Conservation (phyloP, 1,284 basidiomycete species). For the Marasmius oreades region DNA sequence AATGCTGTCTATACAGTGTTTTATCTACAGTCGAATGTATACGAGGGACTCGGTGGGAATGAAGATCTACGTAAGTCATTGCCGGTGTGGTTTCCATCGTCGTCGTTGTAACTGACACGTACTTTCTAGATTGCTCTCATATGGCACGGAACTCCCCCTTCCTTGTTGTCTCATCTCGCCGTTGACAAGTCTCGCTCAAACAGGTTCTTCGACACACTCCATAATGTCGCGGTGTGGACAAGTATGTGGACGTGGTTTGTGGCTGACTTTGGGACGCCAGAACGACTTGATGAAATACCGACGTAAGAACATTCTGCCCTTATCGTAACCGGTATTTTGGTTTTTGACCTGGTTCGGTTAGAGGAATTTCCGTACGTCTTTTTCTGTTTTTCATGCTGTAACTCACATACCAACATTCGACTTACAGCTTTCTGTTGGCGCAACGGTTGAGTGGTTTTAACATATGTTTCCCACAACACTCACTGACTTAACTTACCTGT, state of each 20-base stretch:
- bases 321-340: too few relatives aligned
- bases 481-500: too few relatives aligned
- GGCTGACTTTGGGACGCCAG: background rate
- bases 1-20: background rate
- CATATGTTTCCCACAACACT: too few relatives aligned
- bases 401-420: too few relatives aligned
- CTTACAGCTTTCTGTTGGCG: slow-evolving; percentile 1
- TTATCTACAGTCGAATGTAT: background rate
- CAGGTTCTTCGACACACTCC: slow-evolving; percentile 6
- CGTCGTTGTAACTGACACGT: background rate
- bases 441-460: background rate
- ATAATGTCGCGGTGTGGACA: background rate
- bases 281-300: background rate
- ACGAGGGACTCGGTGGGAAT: background rate
- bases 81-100: background rate
- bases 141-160: background rate
- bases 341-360: background rate
- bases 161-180: background rate
- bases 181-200: background rate
- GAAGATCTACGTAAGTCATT: background rate
- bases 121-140: background rate
- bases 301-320: background rate
- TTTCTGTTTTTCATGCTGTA: background rate
- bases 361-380: background rate
- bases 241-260: slow-evolving; percentile 10